Percentiles rank a stretch among this genome's conserved stretches.
Conservation (phyloP, 2,329 filamentous ascomycete genomes). For the Diaporthe aspalathi region DNA sequence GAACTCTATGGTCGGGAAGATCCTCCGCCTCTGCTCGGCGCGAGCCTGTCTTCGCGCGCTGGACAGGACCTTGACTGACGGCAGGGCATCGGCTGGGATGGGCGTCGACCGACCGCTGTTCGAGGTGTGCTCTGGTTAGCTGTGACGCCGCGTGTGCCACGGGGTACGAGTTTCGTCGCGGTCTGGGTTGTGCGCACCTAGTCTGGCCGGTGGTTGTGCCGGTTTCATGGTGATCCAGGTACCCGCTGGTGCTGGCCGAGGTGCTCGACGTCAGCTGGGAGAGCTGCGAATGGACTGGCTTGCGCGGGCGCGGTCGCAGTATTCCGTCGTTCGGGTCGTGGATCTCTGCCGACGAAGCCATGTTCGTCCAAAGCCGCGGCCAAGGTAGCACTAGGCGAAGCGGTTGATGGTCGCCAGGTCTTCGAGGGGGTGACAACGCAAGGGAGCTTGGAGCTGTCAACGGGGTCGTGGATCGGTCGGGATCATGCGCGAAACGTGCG, state of each 20-base stretch:
- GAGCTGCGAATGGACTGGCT: conserved; percentile 61
- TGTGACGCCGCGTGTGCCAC: not conserved
- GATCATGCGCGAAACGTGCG: not conserved
- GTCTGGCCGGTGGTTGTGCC: conserved; percentile 56
- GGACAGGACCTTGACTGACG: conserved; percentile 87
- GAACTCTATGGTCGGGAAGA: conserved; percentile 95
- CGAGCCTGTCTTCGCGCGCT: conserved; percentile 85
- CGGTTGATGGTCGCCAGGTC: conserved; percentile 19
- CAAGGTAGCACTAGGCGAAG: not conserved
- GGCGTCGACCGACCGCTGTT: conserved; percentile 84
- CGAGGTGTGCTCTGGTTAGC: conserved; percentile 33
- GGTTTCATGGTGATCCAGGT: conserved; percentile 50
- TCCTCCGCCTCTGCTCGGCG: conserved; percentile 81
- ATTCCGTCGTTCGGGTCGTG: conserved; percentile 55
- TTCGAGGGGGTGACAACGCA: not conserved
- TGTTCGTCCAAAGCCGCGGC: conserved; percentile 31
- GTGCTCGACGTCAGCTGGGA: conserved; percentile 53
- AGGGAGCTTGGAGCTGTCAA: conserved; percentile 6
- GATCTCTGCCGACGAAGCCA: conserved; percentile 47
- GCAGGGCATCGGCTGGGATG: conserved; percentile 89
- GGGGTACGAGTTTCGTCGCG: not conserved
- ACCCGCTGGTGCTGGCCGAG: conserved; percentile 50
- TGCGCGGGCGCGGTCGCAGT: conserved; percentile 62
- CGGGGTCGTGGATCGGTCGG: not conserved
- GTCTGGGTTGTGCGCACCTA: conserved; percentile 53